Evolutionary conservation across 306 rosid species (phyloP).

Genomic region (Vachellia collinsii): DNA sequence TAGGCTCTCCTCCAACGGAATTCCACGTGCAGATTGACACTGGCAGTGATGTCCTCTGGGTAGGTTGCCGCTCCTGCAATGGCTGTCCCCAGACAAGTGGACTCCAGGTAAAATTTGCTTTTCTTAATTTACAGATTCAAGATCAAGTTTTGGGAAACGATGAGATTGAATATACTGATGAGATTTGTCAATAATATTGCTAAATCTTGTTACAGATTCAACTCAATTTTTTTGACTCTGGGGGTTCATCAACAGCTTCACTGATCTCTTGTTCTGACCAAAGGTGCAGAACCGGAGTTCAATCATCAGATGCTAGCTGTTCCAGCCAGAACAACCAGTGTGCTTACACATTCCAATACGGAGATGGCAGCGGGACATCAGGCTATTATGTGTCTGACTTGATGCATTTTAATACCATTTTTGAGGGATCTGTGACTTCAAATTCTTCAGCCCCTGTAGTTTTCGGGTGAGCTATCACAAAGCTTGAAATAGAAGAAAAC

Average conservation of each 20-base stretch:
- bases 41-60: conserved; percentile 98
- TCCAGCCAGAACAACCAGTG: conserved; percentile 77
- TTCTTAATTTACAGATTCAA: conserved; percentile 25
- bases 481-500: conserved; percentile 25
- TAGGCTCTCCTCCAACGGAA: conserved; percentile 92
- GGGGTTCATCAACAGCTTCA: conserved; percentile 76
- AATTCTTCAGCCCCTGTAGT: conserved; percentile 82
- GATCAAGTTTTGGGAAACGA: conserved; percentile 15
- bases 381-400: conserved; percentile 84
- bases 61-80: conserved; percentile 79
- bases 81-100: conserved; percentile 94
- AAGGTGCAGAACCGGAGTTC: conserved; percentile 68
- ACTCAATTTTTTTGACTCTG: conserved; percentile 70
- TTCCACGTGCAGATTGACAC: conserved; percentile 95
- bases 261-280: conserved; percentile 75
- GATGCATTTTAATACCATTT: conserved; percentile 67
- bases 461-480: conserved; percentile 73
- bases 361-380: conserved; percentile 96
- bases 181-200: conserved; percentile 21
- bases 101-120: conserved; percentile 61
- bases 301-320: conserved; percentile 77
- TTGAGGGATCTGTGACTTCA: conserved; percentile 57
- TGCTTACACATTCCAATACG: conserved; percentile 82
- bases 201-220: conserved; percentile 60
- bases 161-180: conserved; percentile 5